These are phyloP conservation scores for Coemansia asiatica DNA, from an alignment of 192 early-diverging fungal genomes.

Conservation along the genomic window DNA sequence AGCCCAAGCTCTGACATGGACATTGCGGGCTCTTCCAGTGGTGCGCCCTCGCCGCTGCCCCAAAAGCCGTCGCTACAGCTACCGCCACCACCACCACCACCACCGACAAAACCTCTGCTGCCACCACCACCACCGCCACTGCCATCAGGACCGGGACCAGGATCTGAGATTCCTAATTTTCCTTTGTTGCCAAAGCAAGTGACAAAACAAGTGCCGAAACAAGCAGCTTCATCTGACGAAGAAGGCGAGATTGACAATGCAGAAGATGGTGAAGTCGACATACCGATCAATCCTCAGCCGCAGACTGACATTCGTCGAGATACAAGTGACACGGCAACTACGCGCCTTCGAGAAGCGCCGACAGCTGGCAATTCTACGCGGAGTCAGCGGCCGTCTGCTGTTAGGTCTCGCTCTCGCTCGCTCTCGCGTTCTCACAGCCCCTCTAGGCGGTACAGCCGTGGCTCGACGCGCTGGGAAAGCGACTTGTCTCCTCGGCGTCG, in stretches of 20 bases:
- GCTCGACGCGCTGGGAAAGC: no score
- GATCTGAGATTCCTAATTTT: no score
- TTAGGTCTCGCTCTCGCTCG: neutral
- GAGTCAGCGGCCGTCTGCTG: neutral
- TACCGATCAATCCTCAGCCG: neutral
- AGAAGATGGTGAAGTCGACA: constrained; percentile 36
- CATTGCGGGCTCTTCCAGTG: constrained; percentile 21
- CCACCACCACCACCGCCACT: neutral
- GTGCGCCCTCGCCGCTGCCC: constrained; percentile 7
- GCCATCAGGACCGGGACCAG: no score
- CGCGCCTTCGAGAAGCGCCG: neutral
- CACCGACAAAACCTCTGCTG: neutral
- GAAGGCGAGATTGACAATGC: constrained; percentile 46
- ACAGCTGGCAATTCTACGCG: no score
- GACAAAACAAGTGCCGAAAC: neutral
- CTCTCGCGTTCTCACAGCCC: no score
- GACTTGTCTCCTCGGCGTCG: no score
- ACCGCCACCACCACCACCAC: constrained; percentile 2
- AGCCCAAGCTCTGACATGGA: constrained; percentile 43
- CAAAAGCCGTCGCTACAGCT: neutral
- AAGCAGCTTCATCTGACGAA: constrained; percentile 23
- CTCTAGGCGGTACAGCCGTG: no score
- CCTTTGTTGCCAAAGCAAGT: neutral
- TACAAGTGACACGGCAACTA: neutral
- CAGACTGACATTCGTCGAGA: neutral